phyloP scores from a whole-genome alignment of 352 stramenopile species.

The Pythium volutum region DNA sequence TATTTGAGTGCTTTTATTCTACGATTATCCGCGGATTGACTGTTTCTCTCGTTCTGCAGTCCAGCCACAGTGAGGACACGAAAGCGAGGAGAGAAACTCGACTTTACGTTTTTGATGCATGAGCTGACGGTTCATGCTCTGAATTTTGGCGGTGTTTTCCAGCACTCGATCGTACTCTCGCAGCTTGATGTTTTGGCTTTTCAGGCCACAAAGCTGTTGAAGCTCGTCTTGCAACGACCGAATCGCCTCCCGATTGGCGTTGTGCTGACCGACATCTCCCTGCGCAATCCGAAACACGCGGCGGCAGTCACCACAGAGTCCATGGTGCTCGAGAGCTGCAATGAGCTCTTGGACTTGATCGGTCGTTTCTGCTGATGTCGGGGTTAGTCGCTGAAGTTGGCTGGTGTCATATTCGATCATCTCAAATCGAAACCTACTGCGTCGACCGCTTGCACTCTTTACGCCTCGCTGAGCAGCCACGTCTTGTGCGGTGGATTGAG shows the following conservation, averaged over 20 bases:
- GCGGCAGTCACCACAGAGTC: conserved; percentile 45
- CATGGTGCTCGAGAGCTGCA: conserved; percentile 30
- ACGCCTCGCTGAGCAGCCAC: neutral
- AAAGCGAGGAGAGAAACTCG: conserved; percentile 35
- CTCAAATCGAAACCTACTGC: conserved; percentile 15
- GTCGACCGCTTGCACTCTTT: conserved; percentile 3
- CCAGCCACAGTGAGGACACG: conserved; percentile 41
- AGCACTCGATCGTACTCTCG: conserved; percentile 37
- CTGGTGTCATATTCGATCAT: conserved; percentile 22
- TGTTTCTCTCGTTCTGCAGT: neutral
- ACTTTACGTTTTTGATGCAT: conserved; percentile 28
- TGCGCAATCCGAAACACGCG: conserved; percentile 44
- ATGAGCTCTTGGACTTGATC: conserved; percentile 14
- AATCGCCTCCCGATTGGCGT: conserved; percentile 29
- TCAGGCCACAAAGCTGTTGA: conserved; percentile 23
- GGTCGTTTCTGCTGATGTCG: conserved; percentile 8
- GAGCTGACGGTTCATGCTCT: conserved; percentile 25
- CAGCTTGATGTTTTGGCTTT: conserved; percentile 28
- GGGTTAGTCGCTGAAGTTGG: conserved; percentile 33
- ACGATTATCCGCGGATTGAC: neutral
- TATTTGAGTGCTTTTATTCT: neutral
- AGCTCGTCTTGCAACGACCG: conserved; percentile 21
- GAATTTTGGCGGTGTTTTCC: conserved; percentile 29
- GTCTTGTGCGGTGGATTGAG: neutral
- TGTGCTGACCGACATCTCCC: conserved; percentile 25